These are phyloP conservation scores for Diplodia corticola DNA, from an alignment of 2,329 filamentous ascomycete genomes.

Conservation along the genomic window DNA sequence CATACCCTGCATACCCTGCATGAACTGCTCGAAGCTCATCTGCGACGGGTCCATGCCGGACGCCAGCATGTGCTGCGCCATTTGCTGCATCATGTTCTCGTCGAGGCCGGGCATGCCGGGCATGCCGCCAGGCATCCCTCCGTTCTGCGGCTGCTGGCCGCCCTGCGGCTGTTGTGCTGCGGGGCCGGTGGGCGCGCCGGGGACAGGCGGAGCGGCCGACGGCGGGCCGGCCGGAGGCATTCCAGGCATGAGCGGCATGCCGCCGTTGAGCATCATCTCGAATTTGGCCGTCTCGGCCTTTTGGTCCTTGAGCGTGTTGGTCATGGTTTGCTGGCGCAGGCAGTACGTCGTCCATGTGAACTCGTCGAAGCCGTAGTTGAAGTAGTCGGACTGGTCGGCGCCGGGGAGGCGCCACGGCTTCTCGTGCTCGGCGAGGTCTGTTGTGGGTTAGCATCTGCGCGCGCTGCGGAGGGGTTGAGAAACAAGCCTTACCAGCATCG, in stretches of 20 bases:
- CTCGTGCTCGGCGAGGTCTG: slow-evolving; percentile 63
- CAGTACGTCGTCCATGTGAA: slow-evolving; percentile 97
- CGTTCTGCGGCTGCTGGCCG: slow-evolving; percentile 18
- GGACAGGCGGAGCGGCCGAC: slow-evolving; percentile 27
- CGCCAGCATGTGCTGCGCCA: slow-evolving; percentile 57
- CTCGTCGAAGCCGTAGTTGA: slow-evolving; percentile 99
- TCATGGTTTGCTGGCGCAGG: slow-evolving; percentile 78
- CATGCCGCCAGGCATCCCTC: slow-evolving; percentile 28
- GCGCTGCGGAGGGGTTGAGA: slow-evolving; percentile 41
- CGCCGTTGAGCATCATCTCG: slow-evolving; percentile 55
- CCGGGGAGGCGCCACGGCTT: slow-evolving; percentile 96
- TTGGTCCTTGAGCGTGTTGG: slow-evolving; percentile 75
- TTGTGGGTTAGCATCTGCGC: not conserved
- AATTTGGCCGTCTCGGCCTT: slow-evolving; percentile 68
- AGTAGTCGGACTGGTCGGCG: slow-evolving; percentile 93
- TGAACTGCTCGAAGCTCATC: slow-evolving; percentile 57
- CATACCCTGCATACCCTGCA: slow-evolving; percentile 53
- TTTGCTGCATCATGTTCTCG: slow-evolving; percentile 60
- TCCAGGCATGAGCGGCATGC: slow-evolving; percentile 29
- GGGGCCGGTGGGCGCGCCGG: slow-evolving; percentile 35
- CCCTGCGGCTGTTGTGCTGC: slow-evolving; percentile 23
- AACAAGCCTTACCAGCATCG: slow-evolving; percentile 42
- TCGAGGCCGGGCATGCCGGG: slow-evolving; percentile 50
- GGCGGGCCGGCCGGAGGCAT: slow-evolving; percentile 29
- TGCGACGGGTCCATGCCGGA: slow-evolving; percentile 55